Evolutionary conservation across 495 filamentous ascomycete species (phyloP).

Genomic region (Xylaria intraflava): DNA sequence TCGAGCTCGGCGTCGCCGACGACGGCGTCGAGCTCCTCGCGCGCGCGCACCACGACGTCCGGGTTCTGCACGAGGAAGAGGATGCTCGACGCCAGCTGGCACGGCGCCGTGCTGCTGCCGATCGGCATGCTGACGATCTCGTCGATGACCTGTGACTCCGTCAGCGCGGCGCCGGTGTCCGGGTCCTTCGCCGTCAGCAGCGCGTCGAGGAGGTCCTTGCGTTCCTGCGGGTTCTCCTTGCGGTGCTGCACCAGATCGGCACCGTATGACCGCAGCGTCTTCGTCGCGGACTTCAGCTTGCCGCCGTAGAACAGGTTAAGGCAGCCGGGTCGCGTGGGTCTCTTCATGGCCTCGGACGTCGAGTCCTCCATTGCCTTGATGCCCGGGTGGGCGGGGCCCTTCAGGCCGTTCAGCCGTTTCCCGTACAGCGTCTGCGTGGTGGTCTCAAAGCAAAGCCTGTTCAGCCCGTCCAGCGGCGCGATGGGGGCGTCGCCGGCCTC

Average conservation of each 20-base stretch:
- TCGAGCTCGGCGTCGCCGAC: conserved; percentile 47
- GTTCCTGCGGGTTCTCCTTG: conserved; percentile 50
- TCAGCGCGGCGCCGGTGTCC: conserved; percentile 53
- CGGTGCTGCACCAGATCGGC: conserved; percentile 54
- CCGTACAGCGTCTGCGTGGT: conserved; percentile 58
- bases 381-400: conserved; percentile 55
- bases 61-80: conserved; percentile 59
- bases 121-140: conserved; percentile 60
- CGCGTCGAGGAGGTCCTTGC: conserved; percentile 62
- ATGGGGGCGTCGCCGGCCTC: conserved; percentile 47
- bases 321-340: conserved; percentile 48
- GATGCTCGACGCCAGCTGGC: conserved; percentile 48
- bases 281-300: conserved; percentile 51
- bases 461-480: conserved; percentile 57
- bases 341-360: conserved; percentile 52
- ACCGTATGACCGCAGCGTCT: conserved; percentile 45
- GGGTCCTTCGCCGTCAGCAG: conserved; percentile 60
- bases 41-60: conserved; percentile 49
- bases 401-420: conserved; percentile 61
- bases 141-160: conserved; percentile 55
- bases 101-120: conserved; percentile 40
- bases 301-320: conserved; percentile 48
- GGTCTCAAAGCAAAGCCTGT: conserved; percentile 62
- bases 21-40: conserved; percentile 60
- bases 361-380: conserved; percentile 58